Evolutionary conservation across 768 basidiomycete genomes (phyloP), one percentile per base, ranked within the genome.

Genomic region (Gautieria morchelliformis): DNA sequence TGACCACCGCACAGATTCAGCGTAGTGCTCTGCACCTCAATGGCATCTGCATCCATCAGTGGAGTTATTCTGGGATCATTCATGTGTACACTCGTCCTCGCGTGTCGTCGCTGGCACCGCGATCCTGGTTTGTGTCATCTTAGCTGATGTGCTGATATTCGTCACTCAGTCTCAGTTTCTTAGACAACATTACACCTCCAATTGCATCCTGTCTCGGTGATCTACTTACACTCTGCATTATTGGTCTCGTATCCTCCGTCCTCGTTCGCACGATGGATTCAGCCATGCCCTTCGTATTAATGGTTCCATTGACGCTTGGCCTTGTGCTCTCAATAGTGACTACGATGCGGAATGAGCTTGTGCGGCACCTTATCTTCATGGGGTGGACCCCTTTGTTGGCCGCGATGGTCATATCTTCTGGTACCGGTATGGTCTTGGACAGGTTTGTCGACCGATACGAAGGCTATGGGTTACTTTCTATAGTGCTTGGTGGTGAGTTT

Each of bases 181-280:
- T 65, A 92, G 93, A 96, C 67, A 99, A 99, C 68, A 94, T 98
- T 62, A 89, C 94, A 1, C 91, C 96, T 0, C 93, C 96, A 0
- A 77, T 98, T 9, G 96, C 96, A 0, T 82, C 92, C 3, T 92
- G 90, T 63, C 77, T 98, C 2, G 95, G 96, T 5, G 96, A 98
- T 65, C 77, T 99, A 35, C 77, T 98, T 51, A 95, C 95, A 0
- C 81, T 99, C 49, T 77, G 83, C 58, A 82, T 97, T 55, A 73
- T 98, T 27, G 89, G 87, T n/a, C 57, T 73, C 17, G 75, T 85
- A n/a, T 85, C 89, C 6, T 78, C 86, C 2, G 59, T 81, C n/a
- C 78, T 95, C 58, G 81, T 93, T 46, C 71, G 74, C 46, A 76
- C 80, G 61, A 72, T 89, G 40, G 73, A 82, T 65, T 87, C 88